Percentiles rank a stretch among this genome's conserved stretches.
Conservation (phyloP, 768 basidiomycete species). For the Tulasnella sp. region DNA sequence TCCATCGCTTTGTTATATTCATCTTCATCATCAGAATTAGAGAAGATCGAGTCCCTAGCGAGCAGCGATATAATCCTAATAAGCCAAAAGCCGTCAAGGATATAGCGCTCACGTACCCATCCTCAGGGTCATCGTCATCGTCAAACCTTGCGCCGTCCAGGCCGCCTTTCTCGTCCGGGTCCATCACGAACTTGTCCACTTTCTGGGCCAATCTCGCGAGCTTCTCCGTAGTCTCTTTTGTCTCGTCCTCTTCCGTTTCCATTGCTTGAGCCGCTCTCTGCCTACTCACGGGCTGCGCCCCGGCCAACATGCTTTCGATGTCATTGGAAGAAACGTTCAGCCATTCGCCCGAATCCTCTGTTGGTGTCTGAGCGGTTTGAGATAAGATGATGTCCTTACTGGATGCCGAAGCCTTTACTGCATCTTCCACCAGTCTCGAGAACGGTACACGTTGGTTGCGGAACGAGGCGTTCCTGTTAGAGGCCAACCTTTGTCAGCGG, state of each 20-base stretch:
- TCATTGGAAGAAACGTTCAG: slow-evolving; percentile 64
- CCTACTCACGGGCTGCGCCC: slow-evolving; percentile 33
- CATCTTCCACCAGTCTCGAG: slow-evolving; percentile 55
- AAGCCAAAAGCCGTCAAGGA: too few relatives aligned
- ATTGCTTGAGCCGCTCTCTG: slow-evolving; percentile 22
- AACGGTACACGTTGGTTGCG: slow-evolving; percentile 51
- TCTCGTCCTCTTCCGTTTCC: slow-evolving; percentile 35
- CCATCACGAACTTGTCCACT: slow-evolving; percentile 69
- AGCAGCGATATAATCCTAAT: background rate
- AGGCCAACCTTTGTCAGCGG: too few relatives aligned
- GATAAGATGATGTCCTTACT: background rate
- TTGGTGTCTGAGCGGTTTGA: slow-evolving; percentile 10
- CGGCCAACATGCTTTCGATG: slow-evolving; percentile 58
- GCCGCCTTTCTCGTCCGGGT: slow-evolving; percentile 64
- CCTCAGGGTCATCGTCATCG: slow-evolving; percentile 31
- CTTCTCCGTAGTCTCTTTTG: slow-evolving; percentile 54
- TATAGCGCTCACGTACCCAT: background rate
- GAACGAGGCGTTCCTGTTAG: too few relatives aligned
- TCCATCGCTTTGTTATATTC: slow-evolving; percentile 33
- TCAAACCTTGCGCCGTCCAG: slow-evolving; percentile 81
- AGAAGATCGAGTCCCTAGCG: slow-evolving; percentile 3
- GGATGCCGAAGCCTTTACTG: slow-evolving; percentile 31
- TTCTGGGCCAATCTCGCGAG: slow-evolving; percentile 70
- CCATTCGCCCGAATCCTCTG: slow-evolving; percentile 80
- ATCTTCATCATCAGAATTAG: slow-evolving; percentile 32